Base-by-base conservation (phyloP, 2,329 filamentous ascomycete genomes). In the Talaromyces sp. region DNA sequence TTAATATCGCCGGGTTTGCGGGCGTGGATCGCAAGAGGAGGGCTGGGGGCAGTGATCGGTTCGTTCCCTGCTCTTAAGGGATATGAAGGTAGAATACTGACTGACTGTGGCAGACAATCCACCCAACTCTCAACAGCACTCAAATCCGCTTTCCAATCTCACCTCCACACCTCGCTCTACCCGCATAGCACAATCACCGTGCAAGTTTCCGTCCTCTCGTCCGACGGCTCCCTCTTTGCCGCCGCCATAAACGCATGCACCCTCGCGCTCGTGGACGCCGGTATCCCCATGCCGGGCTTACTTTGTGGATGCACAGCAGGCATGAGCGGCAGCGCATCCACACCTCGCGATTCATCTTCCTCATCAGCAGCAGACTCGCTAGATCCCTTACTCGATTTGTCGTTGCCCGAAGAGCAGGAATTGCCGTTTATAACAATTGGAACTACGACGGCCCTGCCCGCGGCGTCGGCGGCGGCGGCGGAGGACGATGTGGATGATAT, bases 281-380 rank as follows among this genome's bases (percentile, higher is more conserved):
- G 95, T 61, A 90, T 99, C 22, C 95, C 95, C 27, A 97, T 98
- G 93, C 88, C 89, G 2, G 92, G 96, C 74, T 96, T 97, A 75
- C 86, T 98, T 2, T 88, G 89, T 25, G 92, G 93, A 6, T 96
- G 92, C 79, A 97, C 93, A 0, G 91, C 92, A 0, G 95, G 93
- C 3, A 91, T 80, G 74, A 80, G 89, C 15, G 78, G 78, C 6
- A 78, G 76, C 62, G 78, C 78, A 15, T 79, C 77, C 31, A 80
- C 77, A 4, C 77, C 78, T 6, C 73, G 73, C 11, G 75, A 79
- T 56, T 73, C 37, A 0, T 39, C 56, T 3, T 19, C n/a, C 8
- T 19, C 31, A 8, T 31, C 56, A 11, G 70, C 73, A 22, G 73
- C 76, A 67, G 82, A 84, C 66, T 71, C 71, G 19, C 71, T 79